Base-by-base conservation (phyloP, 768 basidiomycete genomes). In the Suillus weaverae region DNA sequence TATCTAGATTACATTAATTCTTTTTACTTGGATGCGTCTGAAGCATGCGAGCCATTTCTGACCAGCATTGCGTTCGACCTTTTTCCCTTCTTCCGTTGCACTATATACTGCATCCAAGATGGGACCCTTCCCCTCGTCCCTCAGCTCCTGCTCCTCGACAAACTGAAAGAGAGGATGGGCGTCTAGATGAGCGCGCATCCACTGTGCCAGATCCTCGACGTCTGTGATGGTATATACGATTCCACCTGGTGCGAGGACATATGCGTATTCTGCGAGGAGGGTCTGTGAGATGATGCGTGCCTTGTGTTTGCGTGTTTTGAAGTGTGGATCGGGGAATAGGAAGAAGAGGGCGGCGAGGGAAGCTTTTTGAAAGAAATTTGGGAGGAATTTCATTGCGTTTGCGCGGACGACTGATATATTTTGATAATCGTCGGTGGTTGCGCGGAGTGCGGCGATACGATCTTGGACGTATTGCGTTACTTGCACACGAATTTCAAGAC, bases 151-250 rank as follows among this genome's bases (percentile, higher is more conserved):
- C 70, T 94, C 91, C 56, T 86, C 86, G 65, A 97, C 83, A 38
- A 83, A 81, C 68, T 94, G 86, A 76, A 99, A 99, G 16, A 97
- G 80, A 0, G 96, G 96, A 73, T 95, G 97, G 2, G 81, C 84
- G 53, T 86, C 86, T n/a, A 99, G 82, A 79, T 99, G 96, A 5
- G 85, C 80, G 61, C 86, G 88, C 94, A 98, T 98, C 97, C 97
- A 99, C 63, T 90, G 85, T 74, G 97, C 91, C 20, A 99, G 84
- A 72, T 98, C 95, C 69, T 87, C 83, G 43, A 99, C 97, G 71
- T 99, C 97, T 10, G 97, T 99, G 76, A 98, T 95, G 14, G 97
- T 99, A 80, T 99, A 99, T 32, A 99, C 84, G 72, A 97, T 90
- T 8, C 97, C 97, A n/a, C 95, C 96, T 0, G 92, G 92, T 33